Conservation (phyloP, 2,329 filamentous ascomycete genomes). For the Pseudofabraea citricarpa region DNA sequence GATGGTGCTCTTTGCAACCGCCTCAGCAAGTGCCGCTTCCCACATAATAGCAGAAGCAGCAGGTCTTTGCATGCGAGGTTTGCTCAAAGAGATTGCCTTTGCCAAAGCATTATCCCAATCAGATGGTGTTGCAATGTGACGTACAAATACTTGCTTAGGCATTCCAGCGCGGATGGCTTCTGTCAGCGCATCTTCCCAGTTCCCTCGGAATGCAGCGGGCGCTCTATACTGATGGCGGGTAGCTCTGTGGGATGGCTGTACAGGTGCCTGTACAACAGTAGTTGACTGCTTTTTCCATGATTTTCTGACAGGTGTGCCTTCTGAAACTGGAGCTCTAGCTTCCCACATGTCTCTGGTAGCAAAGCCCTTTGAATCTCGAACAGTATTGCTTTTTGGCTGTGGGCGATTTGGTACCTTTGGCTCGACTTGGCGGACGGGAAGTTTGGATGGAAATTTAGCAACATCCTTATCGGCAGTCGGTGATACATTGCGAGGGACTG, state of each 20-base stretch:
- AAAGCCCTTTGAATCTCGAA: slow-evolving; percentile 22
- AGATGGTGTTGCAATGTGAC: background rate
- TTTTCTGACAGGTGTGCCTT: slow-evolving; percentile 10
- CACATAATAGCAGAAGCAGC: background rate
- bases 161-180: slow-evolving; percentile 19
- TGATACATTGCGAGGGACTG: background rate
- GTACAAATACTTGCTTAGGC: background rate
- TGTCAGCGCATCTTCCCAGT: slow-evolving; percentile 20
- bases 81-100: background rate
- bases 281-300: slow-evolving; percentile 3
- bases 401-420: slow-evolving; percentile 8
- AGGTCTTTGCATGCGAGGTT: background rate
- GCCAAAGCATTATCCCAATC: background rate
- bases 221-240: slow-evolving; percentile 14
- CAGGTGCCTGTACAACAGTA: background rate
- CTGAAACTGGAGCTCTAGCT: slow-evolving; percentile 10
- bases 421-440: background rate
- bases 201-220: slow-evolving; percentile 8
- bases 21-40: slow-evolving; percentile 1
- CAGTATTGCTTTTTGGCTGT: slow-evolving; percentile 9
- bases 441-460: slow-evolving; percentile 1
- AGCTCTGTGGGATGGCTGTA: slow-evolving; percentile 6
- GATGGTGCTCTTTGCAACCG: slow-evolving; percentile 1
- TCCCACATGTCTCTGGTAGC: slow-evolving; percentile 21
- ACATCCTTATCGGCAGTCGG: slow-evolving; percentile 1